phyloP scores from a whole-genome alignment of 352 stramenopile species.

The Phytophthora pini region DNA sequence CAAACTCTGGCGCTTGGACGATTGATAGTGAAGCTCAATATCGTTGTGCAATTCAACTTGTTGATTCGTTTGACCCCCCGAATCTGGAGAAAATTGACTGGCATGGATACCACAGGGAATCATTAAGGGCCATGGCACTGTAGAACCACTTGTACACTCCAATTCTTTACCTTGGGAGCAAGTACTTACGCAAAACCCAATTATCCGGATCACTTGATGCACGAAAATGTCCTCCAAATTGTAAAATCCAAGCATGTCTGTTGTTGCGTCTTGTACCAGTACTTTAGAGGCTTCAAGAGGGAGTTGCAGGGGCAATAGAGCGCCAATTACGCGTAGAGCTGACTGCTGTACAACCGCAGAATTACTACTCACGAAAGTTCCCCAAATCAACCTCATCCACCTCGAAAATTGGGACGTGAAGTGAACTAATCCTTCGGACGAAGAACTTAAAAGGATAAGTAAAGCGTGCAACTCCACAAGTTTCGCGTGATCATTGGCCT shows the following conservation, averaged over 20 bases:
- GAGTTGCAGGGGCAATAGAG: slow-evolving; percentile 44
- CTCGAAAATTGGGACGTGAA: slow-evolving; percentile 39
- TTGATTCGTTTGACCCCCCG: slow-evolving; percentile 1
- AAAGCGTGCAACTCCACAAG: slow-evolving; percentile 48
- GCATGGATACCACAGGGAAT: slow-evolving; percentile 39
- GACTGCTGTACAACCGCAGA: slow-evolving; percentile 72
- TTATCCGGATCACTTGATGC: slow-evolving; percentile 53
- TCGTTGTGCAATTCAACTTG: slow-evolving; percentile 25
- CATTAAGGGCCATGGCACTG: slow-evolving; percentile 40
- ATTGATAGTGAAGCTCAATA: slow-evolving; percentile 31
- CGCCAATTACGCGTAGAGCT: slow-evolving; percentile 55
- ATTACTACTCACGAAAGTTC: slow-evolving; percentile 48
- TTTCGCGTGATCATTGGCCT: slow-evolving; percentile 13
- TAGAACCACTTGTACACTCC: background rate
- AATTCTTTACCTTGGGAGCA: slow-evolving; percentile 22
- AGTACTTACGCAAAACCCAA: slow-evolving; percentile 49
- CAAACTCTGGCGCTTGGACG: slow-evolving; percentile 31
- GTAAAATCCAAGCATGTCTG: slow-evolving; percentile 33
- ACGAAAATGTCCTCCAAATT: slow-evolving; percentile 39
- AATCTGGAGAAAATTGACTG: slow-evolving; percentile 33
- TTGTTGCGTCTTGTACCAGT: slow-evolving; percentile 11
- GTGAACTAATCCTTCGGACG: slow-evolving; percentile 56
- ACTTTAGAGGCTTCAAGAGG: slow-evolving; percentile 35
- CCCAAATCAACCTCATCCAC: slow-evolving; percentile 70
- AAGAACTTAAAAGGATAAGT: slow-evolving; percentile 51